phyloP scores from a whole-genome alignment of 2,329 filamentous ascomycete genomes.

The Arthrobotrys musiformis region DNA sequence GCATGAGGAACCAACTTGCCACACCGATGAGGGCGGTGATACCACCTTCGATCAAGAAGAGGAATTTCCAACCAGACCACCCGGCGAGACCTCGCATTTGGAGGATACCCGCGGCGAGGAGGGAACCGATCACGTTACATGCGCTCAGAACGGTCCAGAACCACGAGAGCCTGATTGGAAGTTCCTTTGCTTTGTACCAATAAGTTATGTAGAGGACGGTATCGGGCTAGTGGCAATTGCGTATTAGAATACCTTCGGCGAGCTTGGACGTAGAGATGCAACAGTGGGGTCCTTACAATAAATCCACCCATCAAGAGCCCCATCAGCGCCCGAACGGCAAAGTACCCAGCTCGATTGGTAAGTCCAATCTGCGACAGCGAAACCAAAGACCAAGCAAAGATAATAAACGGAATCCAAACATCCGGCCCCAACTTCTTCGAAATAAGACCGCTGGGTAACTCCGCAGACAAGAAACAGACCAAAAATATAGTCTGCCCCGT shows the following conservation, averaged over 20 bases:
- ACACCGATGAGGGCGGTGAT: constrained; percentile 65
- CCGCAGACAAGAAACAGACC: constrained; percentile 65
- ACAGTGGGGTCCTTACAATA: constrained; percentile 63
- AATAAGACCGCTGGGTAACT: constrained; percentile 66
- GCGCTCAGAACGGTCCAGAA: constrained; percentile 62
- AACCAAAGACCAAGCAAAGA: constrained; percentile 64
- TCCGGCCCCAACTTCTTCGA: constrained; percentile 68
- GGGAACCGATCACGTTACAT: constrained; percentile 61
- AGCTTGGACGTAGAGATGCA: background rate
- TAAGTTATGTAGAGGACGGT: constrained; percentile 57
- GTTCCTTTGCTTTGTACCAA: constrained; percentile 57
- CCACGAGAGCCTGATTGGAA: constrained; percentile 61
- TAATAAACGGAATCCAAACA: constrained; percentile 65
- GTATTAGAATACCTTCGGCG: background rate
- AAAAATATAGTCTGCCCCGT: constrained; percentile 65
- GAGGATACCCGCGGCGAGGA: constrained; percentile 62
- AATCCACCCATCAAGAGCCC: constrained; percentile 68
- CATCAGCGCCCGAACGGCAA: constrained; percentile 64
- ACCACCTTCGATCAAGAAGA: constrained; percentile 65
- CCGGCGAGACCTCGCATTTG: constrained; percentile 60
- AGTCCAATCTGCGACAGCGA: constrained; percentile 63
- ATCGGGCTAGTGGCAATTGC: constrained; percentile 34
- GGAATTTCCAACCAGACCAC: constrained; percentile 58
- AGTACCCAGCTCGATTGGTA: constrained; percentile 62
- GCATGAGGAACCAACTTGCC: constrained; percentile 69